phyloP scores from a whole-genome alignment of 306 rosid species.

The Medicago arabica region DNA sequence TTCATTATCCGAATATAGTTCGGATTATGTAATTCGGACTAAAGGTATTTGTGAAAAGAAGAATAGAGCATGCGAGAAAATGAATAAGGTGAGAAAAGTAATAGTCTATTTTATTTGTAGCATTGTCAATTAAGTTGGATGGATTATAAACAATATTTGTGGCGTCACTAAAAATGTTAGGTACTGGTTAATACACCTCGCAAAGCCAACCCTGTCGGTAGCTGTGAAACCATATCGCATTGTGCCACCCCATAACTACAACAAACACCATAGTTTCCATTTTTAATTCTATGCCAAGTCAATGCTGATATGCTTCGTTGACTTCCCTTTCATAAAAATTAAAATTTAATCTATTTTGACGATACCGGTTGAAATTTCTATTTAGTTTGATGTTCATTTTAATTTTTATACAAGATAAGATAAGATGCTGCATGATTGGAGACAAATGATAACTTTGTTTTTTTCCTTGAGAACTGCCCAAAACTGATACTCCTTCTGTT shows the following conservation, averaged over 20 bases:
- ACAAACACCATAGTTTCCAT: slow-evolving; percentile 32
- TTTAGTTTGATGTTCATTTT: not conserved
- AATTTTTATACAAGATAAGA: not conserved
- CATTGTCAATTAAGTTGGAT: not conserved
- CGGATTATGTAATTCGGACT: no score
- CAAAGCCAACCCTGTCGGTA: slow-evolving; percentile 33
- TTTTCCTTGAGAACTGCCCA: no score
- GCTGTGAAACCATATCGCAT: not conserved
- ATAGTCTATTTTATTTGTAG: no score
- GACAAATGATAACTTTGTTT: not conserved
- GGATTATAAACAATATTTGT: not conserved
- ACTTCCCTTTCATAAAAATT: slow-evolving; percentile 30
- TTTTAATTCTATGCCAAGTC: slow-evolving; percentile 36
- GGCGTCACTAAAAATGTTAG: slow-evolving; percentile 1
- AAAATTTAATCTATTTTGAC: slow-evolving; percentile 11
- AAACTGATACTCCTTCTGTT: no score
- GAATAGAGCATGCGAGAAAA: no score
- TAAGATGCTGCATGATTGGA: no score
- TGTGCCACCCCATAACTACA: slow-evolving; percentile 12
- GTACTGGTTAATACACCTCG: slow-evolving; percentile 3
- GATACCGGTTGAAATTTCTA: not conserved
- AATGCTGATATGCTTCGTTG: slow-evolving; percentile 23
- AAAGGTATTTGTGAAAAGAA: no score
- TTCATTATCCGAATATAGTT: no score
- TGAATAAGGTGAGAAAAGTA: no score